Percentiles rank a stretch among this genome's conserved stretches.
phyloP scores from a whole-genome alignment of 768 basidiomycete species.

The Hericium erinaceus region DNA sequence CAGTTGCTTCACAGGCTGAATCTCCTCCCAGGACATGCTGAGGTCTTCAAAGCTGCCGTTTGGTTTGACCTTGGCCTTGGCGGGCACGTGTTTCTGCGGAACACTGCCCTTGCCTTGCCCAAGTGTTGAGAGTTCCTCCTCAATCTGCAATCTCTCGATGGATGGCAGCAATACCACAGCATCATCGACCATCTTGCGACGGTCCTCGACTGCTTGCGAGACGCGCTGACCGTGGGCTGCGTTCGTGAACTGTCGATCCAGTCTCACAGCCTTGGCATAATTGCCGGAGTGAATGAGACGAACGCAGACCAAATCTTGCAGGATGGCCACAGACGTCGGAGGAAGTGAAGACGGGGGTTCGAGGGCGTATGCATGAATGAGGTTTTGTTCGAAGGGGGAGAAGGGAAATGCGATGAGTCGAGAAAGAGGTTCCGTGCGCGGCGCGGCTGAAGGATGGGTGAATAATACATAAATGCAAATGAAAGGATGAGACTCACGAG shows the following conservation, averaged over 20 bases:
- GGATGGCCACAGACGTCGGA: slow-evolving; percentile 38
- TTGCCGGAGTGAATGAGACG: slow-evolving; percentile 68
- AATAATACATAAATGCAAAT: background rate
- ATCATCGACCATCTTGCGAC: slow-evolving; percentile 63
- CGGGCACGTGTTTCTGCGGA: slow-evolving; percentile 8
- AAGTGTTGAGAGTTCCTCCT: slow-evolving; percentile 36
- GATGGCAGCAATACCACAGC: slow-evolving; percentile 53
- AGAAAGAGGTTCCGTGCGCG: slow-evolving; percentile 41
- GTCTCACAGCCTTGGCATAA: slow-evolving; percentile 63
- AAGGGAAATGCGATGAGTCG: slow-evolving; percentile 61
- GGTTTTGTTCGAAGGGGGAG: slow-evolving; percentile 50
- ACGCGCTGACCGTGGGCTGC: slow-evolving; percentile 25
- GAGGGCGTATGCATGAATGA: slow-evolving; percentile 49
- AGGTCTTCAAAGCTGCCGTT: slow-evolving; percentile 19
- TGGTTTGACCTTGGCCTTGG: background rate
- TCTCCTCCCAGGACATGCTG: slow-evolving; percentile 60
- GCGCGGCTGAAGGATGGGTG: slow-evolving; percentile 5
- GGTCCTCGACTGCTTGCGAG: slow-evolving; percentile 34
- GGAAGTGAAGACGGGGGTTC: slow-evolving; percentile 42
- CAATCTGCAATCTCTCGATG: slow-evolving; percentile 54
- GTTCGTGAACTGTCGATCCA: slow-evolving; percentile 51
- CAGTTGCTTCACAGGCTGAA: slow-evolving; percentile 19
- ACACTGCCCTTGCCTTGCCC: slow-evolving; percentile 3
- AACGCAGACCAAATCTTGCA: slow-evolving; percentile 75
- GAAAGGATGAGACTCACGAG: slow-evolving; percentile 40